These are phyloP conservation scores for Udeniomyces megalosporus DNA, from an alignment of 768 basidiomycete genomes.

Conservation along the genomic window DNA sequence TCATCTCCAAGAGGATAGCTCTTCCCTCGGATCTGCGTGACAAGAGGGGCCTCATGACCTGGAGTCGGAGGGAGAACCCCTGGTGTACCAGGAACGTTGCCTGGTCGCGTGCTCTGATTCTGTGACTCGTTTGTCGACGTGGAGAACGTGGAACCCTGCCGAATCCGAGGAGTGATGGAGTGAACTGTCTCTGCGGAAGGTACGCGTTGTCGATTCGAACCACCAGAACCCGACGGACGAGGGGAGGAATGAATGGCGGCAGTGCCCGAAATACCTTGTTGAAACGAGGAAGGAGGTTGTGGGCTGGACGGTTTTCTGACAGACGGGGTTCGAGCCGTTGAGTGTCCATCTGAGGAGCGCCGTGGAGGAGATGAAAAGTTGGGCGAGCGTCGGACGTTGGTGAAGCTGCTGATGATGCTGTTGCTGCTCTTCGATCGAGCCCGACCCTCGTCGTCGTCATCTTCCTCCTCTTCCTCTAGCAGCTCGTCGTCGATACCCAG, in stretches of 20 bases:
- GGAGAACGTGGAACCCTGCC: neutral
- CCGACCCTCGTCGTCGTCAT: neutral
- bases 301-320: neutral
- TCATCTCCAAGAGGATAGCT: neutral
- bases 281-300: neutral
- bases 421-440: neutral
- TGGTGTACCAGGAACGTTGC: neutral
- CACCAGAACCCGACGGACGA: too few relatives aligned
- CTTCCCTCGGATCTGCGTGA: neutral
- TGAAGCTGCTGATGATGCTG: neutral
- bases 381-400: neutral
- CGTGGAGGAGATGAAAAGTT: too few relatives aligned
- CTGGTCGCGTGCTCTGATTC: too few relatives aligned
- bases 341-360: too few relatives aligned
- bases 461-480: neutral
- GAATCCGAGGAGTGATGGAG: neutral
- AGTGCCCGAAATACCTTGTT: too few relatives aligned
- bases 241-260: neutral
- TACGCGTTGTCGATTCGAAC: neutral
- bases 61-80: conserved; percentile 1
- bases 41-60: neutral
- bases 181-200: neutral
- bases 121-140: too few relatives aligned
- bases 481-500: neutral
- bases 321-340: neutral